Conservation (phyloP, 2,329 filamentous ascomycete genomes). For the Sclerotinia minor region DNA sequence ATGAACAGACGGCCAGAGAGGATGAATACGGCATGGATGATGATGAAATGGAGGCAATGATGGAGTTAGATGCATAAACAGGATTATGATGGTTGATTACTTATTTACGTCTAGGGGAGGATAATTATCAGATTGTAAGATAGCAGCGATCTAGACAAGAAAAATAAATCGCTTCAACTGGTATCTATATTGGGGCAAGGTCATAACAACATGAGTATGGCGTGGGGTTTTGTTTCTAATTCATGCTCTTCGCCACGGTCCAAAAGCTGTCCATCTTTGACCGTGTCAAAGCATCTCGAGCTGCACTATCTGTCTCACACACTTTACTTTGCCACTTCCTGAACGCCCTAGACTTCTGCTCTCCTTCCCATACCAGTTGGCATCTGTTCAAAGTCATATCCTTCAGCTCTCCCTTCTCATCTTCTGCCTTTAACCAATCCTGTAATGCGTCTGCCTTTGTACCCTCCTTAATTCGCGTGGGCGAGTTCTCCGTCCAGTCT, state of each 20-base stretch:
- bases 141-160: background rate
- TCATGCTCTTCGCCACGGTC: constrained; percentile 74
- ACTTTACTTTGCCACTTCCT: constrained; percentile 85
- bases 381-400: constrained; percentile 83
- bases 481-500: constrained; percentile 88
- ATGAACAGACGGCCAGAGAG: constrained; percentile 29
- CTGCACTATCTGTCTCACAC: constrained; percentile 91
- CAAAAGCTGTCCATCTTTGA: constrained; percentile 95
- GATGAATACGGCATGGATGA: constrained; percentile 42
- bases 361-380: constrained; percentile 84
- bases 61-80: constrained; percentile 41
- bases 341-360: constrained; percentile 77
- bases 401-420: constrained; percentile 75
- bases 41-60: constrained; percentile 53
- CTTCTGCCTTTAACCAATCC: constrained; percentile 77
- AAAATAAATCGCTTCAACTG: constrained; percentile 13
- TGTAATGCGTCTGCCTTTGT: constrained; percentile 64
- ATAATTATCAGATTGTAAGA: constrained; percentile 16
- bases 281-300: constrained; percentile 74
- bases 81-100: background rate
- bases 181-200: constrained; percentile 15
- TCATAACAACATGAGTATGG: constrained; percentile 5
- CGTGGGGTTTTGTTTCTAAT: constrained; percentile 28
- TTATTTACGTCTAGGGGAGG: background rate
- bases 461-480: constrained; percentile 61